Base-by-base conservation (phyloP, 1,139 yeast genomes). In the Blastobotrys malaysiensis region DNA sequence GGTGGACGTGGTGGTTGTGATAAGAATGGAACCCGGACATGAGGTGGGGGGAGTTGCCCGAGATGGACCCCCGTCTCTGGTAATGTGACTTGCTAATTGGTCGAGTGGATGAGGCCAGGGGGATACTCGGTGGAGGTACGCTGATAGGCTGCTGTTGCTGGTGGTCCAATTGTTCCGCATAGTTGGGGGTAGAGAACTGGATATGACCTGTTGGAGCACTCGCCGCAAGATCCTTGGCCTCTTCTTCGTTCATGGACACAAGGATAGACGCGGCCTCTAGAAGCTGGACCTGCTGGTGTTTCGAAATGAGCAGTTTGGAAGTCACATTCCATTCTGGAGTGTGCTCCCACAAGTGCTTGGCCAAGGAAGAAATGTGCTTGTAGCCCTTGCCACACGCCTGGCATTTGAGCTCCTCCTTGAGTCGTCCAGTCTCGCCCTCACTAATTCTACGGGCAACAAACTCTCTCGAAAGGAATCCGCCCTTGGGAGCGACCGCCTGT, bases 301-400 rank as follows among this genome's bases (percentile, higher is more conserved):
- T 88, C n/a, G 91, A 84, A 49, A 88, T 87, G 47, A 86, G 73
- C 51, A 88, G 74, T 66, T 86, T 86, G 61, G 87, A 85, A 1
- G 96, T 88, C 64, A 85, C 85, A 65, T 84, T 86, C 96, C 96
- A 88, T 68, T 88, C 96, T 0, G 96, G 95, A 0, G 96, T 88
- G 67, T 88, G 96, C 77, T 82, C 87, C 87, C 96, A 91, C 66
- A 76, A 75, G 72, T 79, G 90, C 57, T 80, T 88, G 61, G 78
- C 95, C 57, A 88, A 76, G 19, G 93, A 85, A 1, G 91, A 83
- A 9, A 88, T 85, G 70, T 88, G 96, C 67, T 88, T 88, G 68
- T 88, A 88, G 13, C 95, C 95, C 68, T 88, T 88, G 9, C 96
- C 96, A 65, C 96, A 88, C 2, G 95, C 89, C 69, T 88, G 95